Percentiles rank a stretch among this genome's conserved stretches.
phyloP scores from a whole-genome alignment of 2,329 filamentous ascomycete species.

The Pseudogymnoascus pannorum region DNA sequence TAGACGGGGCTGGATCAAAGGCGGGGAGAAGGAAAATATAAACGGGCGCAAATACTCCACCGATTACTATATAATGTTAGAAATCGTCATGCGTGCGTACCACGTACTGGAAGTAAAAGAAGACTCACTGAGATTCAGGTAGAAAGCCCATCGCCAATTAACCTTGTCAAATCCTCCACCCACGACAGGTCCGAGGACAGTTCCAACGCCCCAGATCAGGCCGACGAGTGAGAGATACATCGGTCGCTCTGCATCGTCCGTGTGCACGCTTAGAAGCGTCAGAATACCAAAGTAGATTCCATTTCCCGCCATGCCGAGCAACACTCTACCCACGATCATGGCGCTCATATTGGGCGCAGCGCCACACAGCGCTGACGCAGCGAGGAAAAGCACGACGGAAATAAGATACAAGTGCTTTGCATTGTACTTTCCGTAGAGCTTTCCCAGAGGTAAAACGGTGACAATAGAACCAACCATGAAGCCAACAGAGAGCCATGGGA shows the following conservation, averaged over 20 bases:
- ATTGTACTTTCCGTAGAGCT: constrained; percentile 30
- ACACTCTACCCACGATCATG: constrained; percentile 23
- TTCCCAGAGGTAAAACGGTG: constrained; percentile 44
- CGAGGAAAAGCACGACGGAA: constrained; percentile 9
- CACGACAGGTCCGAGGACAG: constrained; percentile 19
- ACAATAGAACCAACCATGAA: constrained; percentile 36
- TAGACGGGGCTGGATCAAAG: background rate
- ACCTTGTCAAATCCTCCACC: constrained; percentile 31
- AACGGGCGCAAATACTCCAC: constrained; percentile 13
- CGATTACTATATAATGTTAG: background rate
- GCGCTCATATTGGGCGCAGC: constrained; percentile 22
- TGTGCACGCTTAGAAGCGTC: constrained; percentile 17
- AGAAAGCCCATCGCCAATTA: constrained; percentile 33
- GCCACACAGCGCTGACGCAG: constrained; percentile 22
- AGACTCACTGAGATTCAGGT: constrained; percentile 22
- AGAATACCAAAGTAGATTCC: constrained; percentile 10
- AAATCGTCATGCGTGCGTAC: background rate
- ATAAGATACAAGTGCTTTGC: constrained; percentile 12
- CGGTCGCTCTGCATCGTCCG: constrained; percentile 12
- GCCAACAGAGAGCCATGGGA: constrained; percentile 21
- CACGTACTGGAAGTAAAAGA: background rate
- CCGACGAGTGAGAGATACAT: constrained; percentile 17
- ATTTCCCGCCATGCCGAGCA: constrained; percentile 20
- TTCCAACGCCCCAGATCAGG: constrained; percentile 17
- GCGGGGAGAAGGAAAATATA: constrained; percentile 20